Evolutionary conservation across 768 basidiomycete species (phyloP).

Genomic region (Tricholomella constricta): DNA sequence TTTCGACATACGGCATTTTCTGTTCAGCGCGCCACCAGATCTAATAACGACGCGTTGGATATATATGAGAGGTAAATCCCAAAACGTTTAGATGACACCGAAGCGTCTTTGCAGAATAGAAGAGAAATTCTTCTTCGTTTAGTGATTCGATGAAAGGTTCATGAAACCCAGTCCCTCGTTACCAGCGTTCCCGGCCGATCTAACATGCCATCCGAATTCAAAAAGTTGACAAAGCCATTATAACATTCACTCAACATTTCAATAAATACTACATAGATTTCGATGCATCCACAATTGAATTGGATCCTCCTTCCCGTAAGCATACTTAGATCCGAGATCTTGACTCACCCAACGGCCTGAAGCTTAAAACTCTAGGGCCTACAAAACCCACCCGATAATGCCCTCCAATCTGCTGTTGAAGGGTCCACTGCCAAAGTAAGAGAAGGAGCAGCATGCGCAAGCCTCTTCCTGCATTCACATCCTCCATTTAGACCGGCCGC

Average conservation of each 20-base stretch:
- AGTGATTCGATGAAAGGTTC: slow-evolving; percentile 2
- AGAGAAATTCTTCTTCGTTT: slow-evolving; percentile 2
- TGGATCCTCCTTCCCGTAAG: slow-evolving; percentile 2
- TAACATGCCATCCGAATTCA: background rate
- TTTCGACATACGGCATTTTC: slow-evolving; percentile 4
- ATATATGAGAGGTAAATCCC: slow-evolving; percentile 16
- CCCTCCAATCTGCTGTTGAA: background rate
- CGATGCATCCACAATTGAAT: background rate
- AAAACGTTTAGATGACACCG: slow-evolving; percentile 16
- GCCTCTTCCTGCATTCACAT: background rate
- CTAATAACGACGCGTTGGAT: background rate
- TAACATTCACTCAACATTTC: background rate
- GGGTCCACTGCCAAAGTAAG: background rate
- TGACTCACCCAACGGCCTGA: background rate
- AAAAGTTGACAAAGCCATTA: background rate
- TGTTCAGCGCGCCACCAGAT: slow-evolving; percentile 16
- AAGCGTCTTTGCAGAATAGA: slow-evolving; percentile 12
- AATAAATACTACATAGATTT: background rate
- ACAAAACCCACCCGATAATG: background rate
- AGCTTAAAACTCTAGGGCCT: background rate
- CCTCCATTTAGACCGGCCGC: background rate
- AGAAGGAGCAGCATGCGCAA: background rate
- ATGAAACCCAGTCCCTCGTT: background rate
- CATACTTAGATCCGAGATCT: slow-evolving; percentile 2
- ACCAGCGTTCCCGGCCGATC: background rate